A percentile compares a stretch with the other conserved stretches of the same genome.
These are phyloP conservation scores for Pseudogymnoascus sp. DNA, from an alignment of 2,329 filamentous ascomycete species.

Conservation along the genomic window DNA sequence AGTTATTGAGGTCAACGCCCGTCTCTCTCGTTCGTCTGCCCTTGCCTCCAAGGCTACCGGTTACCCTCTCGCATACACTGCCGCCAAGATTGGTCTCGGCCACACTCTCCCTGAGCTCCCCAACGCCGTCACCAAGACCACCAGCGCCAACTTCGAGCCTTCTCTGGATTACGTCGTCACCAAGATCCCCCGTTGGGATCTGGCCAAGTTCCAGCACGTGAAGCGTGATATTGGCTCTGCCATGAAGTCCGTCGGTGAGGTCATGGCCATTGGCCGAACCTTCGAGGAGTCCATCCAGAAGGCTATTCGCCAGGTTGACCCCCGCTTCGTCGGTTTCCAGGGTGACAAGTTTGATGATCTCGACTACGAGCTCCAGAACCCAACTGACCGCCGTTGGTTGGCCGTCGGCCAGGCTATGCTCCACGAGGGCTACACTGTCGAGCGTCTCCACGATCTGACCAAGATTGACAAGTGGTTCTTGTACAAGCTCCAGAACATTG, in stretches of 20 bases:
- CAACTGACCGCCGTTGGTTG: constrained; percentile 93
- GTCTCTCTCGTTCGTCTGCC: constrained; percentile 93
- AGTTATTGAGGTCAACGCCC: constrained; percentile 98
- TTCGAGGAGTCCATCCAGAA: constrained; percentile 99
- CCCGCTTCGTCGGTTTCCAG: constrained; percentile 85
- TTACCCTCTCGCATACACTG: constrained; percentile 94
- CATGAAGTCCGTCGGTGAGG: constrained; percentile 98
- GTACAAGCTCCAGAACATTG: constrained; percentile 96
- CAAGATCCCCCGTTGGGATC: constrained; percentile 97
- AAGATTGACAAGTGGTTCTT: constrained; percentile 99
- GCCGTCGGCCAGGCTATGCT: constrained; percentile 97
- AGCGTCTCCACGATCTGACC: constrained; percentile 84
- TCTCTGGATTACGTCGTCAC: constrained; percentile 96
- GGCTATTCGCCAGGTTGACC: constrained; percentile 94
- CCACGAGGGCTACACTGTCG: constrained; percentile 90
- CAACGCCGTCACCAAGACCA: constrained; percentile 97
- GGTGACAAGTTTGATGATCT: constrained; percentile 91
- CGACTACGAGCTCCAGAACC: constrained; percentile 82
- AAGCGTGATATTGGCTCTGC: constrained; percentile 94
- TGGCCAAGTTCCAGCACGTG: constrained; percentile 98
- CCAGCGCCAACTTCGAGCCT: constrained; percentile 97
- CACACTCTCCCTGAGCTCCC: constrained; percentile 92
- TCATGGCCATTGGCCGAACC: constrained; percentile 97
- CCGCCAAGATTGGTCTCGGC: constrained; percentile 94
- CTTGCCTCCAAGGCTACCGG: constrained; percentile 96